These are phyloP conservation scores for Agaricus subrufescens DNA, from an alignment of 768 basidiomycete genomes.

Conservation along the genomic window DNA sequence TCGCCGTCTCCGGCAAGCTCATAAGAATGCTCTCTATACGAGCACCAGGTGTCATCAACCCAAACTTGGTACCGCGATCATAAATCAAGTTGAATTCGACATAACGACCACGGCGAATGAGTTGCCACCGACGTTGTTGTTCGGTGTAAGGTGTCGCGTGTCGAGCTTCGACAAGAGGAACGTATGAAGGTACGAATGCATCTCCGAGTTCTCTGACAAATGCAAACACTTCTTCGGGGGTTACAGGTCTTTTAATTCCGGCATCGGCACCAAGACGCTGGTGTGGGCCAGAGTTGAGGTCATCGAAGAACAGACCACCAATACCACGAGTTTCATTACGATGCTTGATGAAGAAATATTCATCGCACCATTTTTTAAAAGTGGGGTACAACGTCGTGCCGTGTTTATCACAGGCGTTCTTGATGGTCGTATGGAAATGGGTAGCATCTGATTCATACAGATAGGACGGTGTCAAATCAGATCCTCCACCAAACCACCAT, in stretches of 20 bases:
- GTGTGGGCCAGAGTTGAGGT: constrained; percentile 68
- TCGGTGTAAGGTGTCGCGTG: constrained; percentile 53
- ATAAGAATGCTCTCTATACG: too few relatives aligned
- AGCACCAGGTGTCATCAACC: too few relatives aligned
- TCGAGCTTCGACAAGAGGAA: constrained; percentile 75
- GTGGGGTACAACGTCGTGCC: constrained; percentile 61
- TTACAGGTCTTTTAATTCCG: constrained; percentile 41
- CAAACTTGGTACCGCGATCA: too few relatives aligned
- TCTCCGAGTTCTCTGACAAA: constrained; percentile 70
- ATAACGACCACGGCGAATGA: constrained; percentile 65
- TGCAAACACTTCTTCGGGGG: constrained; percentile 67
- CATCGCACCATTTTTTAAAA: constrained; percentile 96
- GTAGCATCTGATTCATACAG: constrained; percentile 83
- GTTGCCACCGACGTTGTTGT: constrained; percentile 84
- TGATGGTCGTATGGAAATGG: constrained; percentile 85
- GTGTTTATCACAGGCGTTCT: constrained; percentile 71
- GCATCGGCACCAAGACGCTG: constrained; percentile 45
- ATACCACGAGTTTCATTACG: constrained; percentile 82
- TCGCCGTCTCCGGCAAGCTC: too few relatives aligned
- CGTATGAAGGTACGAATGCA: constrained; percentile 84
- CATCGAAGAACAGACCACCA: constrained; percentile 96
- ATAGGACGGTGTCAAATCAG: constrained; percentile 92
- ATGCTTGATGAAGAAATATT: constrained; percentile 95
- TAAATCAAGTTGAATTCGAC: too few relatives aligned
- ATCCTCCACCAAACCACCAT: constrained; percentile 99